Evolutionary conservation across 805 yeast genomes (phyloP).

Genomic region (Teunomyces panamensis): DNA sequence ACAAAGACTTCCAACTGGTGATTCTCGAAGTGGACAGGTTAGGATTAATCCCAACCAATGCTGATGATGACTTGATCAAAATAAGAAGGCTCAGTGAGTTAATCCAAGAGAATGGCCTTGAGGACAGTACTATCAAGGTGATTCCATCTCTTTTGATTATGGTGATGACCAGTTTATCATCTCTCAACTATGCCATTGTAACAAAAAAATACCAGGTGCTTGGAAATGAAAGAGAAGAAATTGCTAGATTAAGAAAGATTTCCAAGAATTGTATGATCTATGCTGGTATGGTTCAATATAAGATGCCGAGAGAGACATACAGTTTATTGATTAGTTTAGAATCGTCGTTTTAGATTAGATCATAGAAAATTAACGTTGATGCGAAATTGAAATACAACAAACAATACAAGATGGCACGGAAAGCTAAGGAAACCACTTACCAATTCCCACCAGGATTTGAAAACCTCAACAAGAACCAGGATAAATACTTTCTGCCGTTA

Average conservation of each 20-base stretch:
- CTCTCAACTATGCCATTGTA: conserved; percentile 46
- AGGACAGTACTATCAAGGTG: conserved; percentile 72
- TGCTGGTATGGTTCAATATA: conserved; percentile 92
- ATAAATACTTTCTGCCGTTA: conserved; percentile 16
- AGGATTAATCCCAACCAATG: conserved; percentile 61
- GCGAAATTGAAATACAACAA: neutral
- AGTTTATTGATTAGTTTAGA: conserved; percentile 67
- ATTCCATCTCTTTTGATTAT: conserved; percentile 78
- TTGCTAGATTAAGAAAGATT: conserved; percentile 50
- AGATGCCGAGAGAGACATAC: conserved; percentile 85
- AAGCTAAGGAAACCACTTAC: conserved; percentile 7
- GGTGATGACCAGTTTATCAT: conserved; percentile 74
- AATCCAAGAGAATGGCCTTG: conserved; percentile 54
- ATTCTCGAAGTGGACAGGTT: conserved; percentile 55
- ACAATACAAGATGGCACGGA: neutral
- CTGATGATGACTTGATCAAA: conserved; percentile 48
- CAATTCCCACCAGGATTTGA: conserved; percentile 17
- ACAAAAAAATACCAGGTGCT: conserved; percentile 42
- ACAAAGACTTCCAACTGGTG: conserved; percentile 57
- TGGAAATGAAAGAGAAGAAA: conserved; percentile 50
- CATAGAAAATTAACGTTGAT: neutral
- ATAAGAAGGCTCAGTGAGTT: conserved; percentile 66
- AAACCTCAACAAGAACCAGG: conserved; percentile 8
- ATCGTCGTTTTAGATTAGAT: conserved; percentile 25
- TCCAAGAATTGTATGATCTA: conserved; percentile 90